Base-by-base conservation (phyloP, 2,329 filamentous ascomycete species). In the Bipolaris sorokiniana region DNA sequence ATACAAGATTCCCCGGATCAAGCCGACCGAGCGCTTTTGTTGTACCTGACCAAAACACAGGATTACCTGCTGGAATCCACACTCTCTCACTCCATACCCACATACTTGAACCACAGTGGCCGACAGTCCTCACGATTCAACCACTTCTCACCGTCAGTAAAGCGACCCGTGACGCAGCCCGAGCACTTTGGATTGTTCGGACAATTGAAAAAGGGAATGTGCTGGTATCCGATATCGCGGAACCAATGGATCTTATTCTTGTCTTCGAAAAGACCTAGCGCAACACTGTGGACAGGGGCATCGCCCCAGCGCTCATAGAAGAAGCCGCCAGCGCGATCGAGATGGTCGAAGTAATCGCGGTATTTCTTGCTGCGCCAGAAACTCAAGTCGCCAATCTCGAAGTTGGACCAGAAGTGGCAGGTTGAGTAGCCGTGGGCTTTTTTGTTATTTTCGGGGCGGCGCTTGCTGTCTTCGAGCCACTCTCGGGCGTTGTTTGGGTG, bases 281-380 rank as follows among this genome's bases (percentile, higher is more conserved):
- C 95, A 69, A 99, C 92, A 64, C 91, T 96, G 78, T 99, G 95
- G 5, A 99, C 95, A 0, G 95, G 95, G 1, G 95, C 95, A 81
- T 99, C 95, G 9, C 95, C 95, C 95, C 95, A 99, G 67, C 95
- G 84, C 80, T 99, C 95, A 74, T 99, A 99, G 78, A 97, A 99
- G 85, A 99, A 99, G 22, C 95, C 95, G 36, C 95, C 95, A 0
- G 93, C 91, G 18, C 90, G 87, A 77, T 99, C 95, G 33, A 99
- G 84, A 77, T 98, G 92, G 72, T 96, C 88, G 75, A 99, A 99
- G 78, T 97, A 99, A 62, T 96, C 92, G 73, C 96, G 90, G 74
- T 99, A 99, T 44, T 87, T 84, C 75, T 93, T 86, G 72, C 92
- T 91, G 47, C 95, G 84, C 91, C 92, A 99, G 78, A 99, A 97